phyloP scores from a whole-genome alignment of 345 rosid genomes.

The Populus nigra region DNA sequence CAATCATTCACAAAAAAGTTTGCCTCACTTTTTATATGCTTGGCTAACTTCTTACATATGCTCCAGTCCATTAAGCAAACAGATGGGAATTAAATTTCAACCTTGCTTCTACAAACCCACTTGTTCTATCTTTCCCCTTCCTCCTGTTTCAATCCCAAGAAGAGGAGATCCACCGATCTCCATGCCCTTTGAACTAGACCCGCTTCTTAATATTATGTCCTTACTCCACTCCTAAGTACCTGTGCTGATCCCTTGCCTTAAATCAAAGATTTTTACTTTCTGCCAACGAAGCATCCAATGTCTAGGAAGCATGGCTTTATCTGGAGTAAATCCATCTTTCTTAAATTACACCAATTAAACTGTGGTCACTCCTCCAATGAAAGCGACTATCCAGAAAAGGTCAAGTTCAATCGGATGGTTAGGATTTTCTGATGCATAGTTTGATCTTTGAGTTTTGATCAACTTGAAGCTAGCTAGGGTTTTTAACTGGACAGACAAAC shows the following conservation, averaged over 20 bases:
- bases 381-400: neutral
- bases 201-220: neutral
- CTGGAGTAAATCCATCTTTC: neutral
- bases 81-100: slow-evolving; percentile 22
- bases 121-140: neutral
- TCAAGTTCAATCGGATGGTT: neutral
- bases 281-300: neutral
- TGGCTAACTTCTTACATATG: slow-evolving; percentile 24
- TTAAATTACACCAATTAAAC: neutral
- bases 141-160: neutral
- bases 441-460: neutral
- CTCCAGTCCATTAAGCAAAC: slow-evolving; percentile 23
- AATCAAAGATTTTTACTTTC: neutral
- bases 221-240: neutral
- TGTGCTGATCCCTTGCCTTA: slow-evolving; percentile 5
- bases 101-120: slow-evolving; percentile 13
- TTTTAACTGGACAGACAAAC: neutral
- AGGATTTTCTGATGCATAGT: neutral
- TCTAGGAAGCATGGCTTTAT: neutral
- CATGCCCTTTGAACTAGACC: neutral
- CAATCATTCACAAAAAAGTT: slow-evolving; percentile 26
- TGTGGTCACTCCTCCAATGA: neutral
- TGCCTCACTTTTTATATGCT: slow-evolving; percentile 18
- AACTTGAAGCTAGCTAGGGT: neutral
- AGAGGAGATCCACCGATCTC: neutral